These are phyloP conservation scores for Metrosideros polymorpha DNA, from an alignment of 441 rosid genomes.

Conservation along the genomic window DNA sequence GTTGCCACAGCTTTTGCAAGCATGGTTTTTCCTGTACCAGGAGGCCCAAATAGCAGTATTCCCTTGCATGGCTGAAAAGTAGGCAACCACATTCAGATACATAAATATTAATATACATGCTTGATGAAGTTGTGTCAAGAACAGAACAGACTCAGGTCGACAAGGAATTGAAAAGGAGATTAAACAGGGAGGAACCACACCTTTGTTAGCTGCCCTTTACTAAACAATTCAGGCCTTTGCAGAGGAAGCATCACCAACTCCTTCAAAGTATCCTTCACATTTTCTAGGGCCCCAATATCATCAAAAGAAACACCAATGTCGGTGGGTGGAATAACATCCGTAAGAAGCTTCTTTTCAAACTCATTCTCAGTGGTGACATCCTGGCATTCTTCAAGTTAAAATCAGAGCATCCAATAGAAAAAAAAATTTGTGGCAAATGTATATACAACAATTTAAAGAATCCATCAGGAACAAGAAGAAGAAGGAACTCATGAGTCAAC, in stretches of 20 bases:
- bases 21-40: constrained; percentile 99
- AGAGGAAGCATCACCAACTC: constrained; percentile 99
- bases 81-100: neutral
- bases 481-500: neutral
- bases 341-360: constrained; percentile 92
- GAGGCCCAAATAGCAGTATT: constrained; percentile 95
- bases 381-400: constrained; percentile 25
- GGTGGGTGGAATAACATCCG: constrained; percentile 93
- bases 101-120: neutral
- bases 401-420: neutral
- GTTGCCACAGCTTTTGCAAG: constrained; percentile 99
- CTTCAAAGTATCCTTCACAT: constrained; percentile 95
- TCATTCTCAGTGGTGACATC: constrained; percentile 98
- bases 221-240: constrained; percentile 93
- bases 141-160: neutral
- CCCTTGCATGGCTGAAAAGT: constrained; percentile 84
- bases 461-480: neutral
- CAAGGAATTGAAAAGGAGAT: neutral
- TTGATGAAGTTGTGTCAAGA: neutral
- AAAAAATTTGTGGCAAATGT: neutral
- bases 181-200: constrained; percentile 20
- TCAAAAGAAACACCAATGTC: constrained; percentile 96
- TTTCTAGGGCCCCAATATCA: constrained; percentile 96
- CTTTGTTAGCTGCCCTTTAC: constrained; percentile 98
- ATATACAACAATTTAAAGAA: no score